phyloP scores from a whole-genome alignment of 2,329 filamentous ascomycete genomes.

The Colletotrichum brevisporum region DNA sequence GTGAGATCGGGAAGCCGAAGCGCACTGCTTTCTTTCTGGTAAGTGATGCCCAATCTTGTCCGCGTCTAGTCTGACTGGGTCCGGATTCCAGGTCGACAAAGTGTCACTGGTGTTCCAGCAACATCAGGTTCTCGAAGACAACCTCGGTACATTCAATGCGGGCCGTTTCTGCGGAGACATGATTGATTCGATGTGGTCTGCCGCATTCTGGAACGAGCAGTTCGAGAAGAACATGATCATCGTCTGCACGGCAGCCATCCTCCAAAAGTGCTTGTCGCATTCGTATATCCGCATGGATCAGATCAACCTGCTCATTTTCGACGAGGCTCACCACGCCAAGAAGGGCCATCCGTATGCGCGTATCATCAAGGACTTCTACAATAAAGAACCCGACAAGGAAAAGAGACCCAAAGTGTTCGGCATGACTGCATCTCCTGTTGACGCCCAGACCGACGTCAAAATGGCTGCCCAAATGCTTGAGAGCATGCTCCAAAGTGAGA shows the following conservation, averaged over 20 bases:
- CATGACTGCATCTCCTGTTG: conserved; percentile 97
- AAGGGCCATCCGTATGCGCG: conserved; percentile 91
- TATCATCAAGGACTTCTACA: conserved; percentile 91
- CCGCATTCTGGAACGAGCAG: conserved; percentile 65
- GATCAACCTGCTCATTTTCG: conserved; percentile 93
- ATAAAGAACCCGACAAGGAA: conserved; percentile 58
- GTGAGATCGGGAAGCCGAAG: conserved; percentile 70
- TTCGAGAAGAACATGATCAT: conserved; percentile 81
- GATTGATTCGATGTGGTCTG: conserved; percentile 56
- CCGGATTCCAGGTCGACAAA: conserved; percentile 75
- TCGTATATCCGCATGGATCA: conserved; percentile 84
- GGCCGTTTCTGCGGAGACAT: conserved; percentile 82
- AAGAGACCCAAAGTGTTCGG: conserved; percentile 85
- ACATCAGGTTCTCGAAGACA: conserved; percentile 82
- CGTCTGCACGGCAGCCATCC: conserved; percentile 92
- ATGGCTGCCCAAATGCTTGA: conserved; percentile 86
- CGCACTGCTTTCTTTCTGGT: conserved; percentile 89
- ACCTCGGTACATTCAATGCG: conserved; percentile 62
- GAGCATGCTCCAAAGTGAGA: conserved; percentile 81
- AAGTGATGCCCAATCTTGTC: conserved; percentile 38
- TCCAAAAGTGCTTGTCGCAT: conserved; percentile 82
- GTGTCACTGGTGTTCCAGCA: conserved; percentile 94
- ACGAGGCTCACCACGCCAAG: conserved; percentile 97
- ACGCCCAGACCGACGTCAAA: conserved; percentile 81
- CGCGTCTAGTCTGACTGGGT: neutral